phyloP scores from a whole-genome alignment of 169 alveolate species.

The Plasmodium billcollinsi region DNA sequence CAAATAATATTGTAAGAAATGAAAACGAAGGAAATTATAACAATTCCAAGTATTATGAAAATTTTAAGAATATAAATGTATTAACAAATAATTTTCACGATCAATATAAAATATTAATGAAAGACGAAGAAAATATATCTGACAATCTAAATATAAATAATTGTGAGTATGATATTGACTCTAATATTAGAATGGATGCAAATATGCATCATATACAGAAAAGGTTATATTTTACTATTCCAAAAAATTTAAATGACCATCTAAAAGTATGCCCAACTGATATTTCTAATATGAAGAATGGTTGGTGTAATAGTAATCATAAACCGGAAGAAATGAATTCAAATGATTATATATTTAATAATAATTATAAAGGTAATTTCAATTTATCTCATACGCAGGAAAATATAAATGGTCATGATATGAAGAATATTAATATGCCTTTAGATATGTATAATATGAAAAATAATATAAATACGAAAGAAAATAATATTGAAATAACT shows the following conservation, averaged over 20 bases:
- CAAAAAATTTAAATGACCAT: too few species aligned
- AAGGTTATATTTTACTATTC: slow-evolving; percentile 2
- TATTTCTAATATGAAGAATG: slow-evolving; percentile 10
- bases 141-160: background rate
- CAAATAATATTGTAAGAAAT: slow-evolving; percentile 17
- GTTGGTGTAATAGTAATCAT: slow-evolving; percentile 13
- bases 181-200: background rate
- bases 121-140: background rate
- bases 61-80: slow-evolving; percentile 15
- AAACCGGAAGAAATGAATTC: slow-evolving; percentile 2
- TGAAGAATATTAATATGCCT: background rate
- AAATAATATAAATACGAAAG: background rate
- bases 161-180: slow-evolving; percentile 8
- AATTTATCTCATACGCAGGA: background rate
- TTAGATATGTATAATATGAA: background rate
- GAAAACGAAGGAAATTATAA: slow-evolving; percentile 10
- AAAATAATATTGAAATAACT: background rate
- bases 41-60: slow-evolving; percentile 14
- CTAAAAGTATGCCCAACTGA: background rate
- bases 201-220: slow-evolving; percentile 11
- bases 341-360: slow-evolving; percentile 2
- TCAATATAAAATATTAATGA: background rate
- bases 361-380: background rate
- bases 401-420: background rate
- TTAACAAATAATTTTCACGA: background rate